These are phyloP conservation scores for Yarrowia hollandica DNA, from an alignment of 805 yeast genomes.

Conservation along the genomic window DNA sequence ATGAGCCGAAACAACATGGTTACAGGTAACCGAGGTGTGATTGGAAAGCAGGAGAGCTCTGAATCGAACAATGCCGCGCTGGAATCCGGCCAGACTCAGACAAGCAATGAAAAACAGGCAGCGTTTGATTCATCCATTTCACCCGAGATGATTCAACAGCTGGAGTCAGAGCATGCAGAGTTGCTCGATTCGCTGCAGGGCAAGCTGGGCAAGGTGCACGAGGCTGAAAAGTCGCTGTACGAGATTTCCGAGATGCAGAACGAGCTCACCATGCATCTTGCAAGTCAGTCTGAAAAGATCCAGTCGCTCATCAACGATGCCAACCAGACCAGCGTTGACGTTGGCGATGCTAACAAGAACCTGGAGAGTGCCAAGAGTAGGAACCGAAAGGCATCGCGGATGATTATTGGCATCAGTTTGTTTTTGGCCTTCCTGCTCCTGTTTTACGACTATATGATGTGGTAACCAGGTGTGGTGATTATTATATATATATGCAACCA, in stretches of 20 bases:
- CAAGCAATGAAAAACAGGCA: neutral
- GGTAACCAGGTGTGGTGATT: too few species aligned
- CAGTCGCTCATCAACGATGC: constrained; percentile 63
- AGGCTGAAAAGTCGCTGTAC: constrained; percentile 44
- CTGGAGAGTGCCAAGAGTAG: constrained; percentile 66
- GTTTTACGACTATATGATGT: constrained; percentile 41
- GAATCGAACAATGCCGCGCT: neutral
- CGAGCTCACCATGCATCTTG: constrained; percentile 71
- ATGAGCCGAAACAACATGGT: constrained; percentile 32
- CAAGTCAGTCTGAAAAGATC: constrained; percentile 70
- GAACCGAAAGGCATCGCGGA: constrained; percentile 60
- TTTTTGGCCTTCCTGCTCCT: constrained; percentile 57
- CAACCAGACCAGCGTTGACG: constrained; percentile 62
- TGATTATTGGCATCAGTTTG: constrained; percentile 57
- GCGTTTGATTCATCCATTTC: neutral
- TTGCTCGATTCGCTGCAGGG: constrained; percentile 43
- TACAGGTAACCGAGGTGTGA: too few species aligned
- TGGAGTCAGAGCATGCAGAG: constrained; percentile 42
- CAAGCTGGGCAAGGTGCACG: constrained; percentile 42
- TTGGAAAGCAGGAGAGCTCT: too few species aligned
- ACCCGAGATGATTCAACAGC: constrained; percentile 37
- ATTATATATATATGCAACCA: too few species aligned
- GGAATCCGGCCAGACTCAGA: too few species aligned
- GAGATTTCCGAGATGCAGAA: constrained; percentile 76
- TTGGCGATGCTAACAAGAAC: constrained; percentile 68